phyloP scores from a whole-genome alignment of 352 stramenopile genomes.

The Achlya hypogyna region DNA sequence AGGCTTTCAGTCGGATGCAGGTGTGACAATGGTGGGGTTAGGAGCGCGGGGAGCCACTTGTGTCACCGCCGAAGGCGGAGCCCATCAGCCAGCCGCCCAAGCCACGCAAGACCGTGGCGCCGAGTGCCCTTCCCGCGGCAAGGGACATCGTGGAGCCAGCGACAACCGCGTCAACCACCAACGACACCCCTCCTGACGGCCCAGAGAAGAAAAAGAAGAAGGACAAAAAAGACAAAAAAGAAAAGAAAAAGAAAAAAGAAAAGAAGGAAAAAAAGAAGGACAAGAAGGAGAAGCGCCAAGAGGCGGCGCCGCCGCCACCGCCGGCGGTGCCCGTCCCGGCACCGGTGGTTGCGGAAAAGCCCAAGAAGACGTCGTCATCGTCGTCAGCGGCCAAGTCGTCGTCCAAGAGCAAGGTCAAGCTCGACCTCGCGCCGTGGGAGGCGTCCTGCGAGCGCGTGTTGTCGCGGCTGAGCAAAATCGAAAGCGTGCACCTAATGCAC shows the following conservation, averaged over 20 bases:
- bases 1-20: constrained; percentile 10
- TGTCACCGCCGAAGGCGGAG: too few relatives aligned
- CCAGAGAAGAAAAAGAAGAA: constrained; percentile 25
- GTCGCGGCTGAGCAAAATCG: constrained; percentile 64
- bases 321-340: not conserved
- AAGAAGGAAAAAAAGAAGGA: constrained; percentile 62
- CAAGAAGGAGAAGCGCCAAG: constrained; percentile 29
- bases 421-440: constrained; percentile 65
- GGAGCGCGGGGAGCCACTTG: not conserved
- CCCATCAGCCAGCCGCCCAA: too few relatives aligned
- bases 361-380: not conserved
- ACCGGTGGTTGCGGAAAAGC: not conserved
- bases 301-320: not conserved
- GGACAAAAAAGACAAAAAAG: constrained; percentile 46
- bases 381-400: not conserved
- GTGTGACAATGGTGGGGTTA: not conserved
- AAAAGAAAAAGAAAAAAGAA: constrained; percentile 63
- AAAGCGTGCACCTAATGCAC: constrained; percentile 70
- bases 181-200: not conserved
- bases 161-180: not conserved
- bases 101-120: not conserved
- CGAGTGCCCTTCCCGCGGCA: too few relatives aligned
- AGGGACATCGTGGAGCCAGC: not conserved
- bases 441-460: constrained; percentile 52
- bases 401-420: constrained; percentile 17